Evolutionary conservation across 495 filamentous ascomycete species (phyloP).

Genomic region (Collariella sp.): DNA sequence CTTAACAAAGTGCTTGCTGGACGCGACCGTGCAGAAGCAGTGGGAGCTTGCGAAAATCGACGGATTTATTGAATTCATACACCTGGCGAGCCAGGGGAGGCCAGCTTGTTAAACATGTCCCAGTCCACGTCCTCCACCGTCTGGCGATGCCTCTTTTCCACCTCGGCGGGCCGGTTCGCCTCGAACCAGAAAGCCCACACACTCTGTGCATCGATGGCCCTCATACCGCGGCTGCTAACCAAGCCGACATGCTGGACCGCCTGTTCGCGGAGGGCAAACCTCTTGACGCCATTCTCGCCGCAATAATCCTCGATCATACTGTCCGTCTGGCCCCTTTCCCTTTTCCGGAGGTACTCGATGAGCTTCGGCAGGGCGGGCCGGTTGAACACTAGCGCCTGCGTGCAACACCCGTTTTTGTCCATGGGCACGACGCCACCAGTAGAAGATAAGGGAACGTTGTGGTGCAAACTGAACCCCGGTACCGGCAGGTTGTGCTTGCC

Average conservation of each 20-base stretch:
- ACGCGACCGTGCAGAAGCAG: no score
- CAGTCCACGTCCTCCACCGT: slow-evolving; percentile 7
- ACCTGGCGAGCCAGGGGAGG: background rate
- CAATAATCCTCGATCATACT: slow-evolving; percentile 13
- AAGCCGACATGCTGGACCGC: slow-evolving; percentile 13
- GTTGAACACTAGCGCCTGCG: slow-evolving; percentile 40
- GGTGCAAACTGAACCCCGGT: slow-evolving; percentile 27
- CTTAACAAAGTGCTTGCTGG: no score
- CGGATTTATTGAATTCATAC: no score
- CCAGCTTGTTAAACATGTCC: slow-evolving; percentile 6
- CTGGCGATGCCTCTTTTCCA: background rate
- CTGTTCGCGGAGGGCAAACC: slow-evolving; percentile 12
- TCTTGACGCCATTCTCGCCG: background rate
- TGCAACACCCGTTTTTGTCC: slow-evolving; percentile 33
- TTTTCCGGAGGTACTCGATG: slow-evolving; percentile 17
- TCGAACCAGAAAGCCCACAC: slow-evolving; percentile 15
- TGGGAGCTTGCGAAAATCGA: no score
- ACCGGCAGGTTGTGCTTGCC: slow-evolving; percentile 38
- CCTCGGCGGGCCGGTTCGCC: slow-evolving; percentile 1
- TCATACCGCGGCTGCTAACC: slow-evolving; percentile 8
- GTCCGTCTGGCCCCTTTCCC: slow-evolving; percentile 10
- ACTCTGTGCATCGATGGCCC: background rate
- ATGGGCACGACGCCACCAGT: slow-evolving; percentile 7
- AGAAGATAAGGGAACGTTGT: slow-evolving; percentile 21
- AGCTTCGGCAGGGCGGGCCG: slow-evolving; percentile 27